These are phyloP conservation scores for Dimocarpus longan DNA, from an alignment of 345 rosid genomes.

Conservation along the genomic window DNA sequence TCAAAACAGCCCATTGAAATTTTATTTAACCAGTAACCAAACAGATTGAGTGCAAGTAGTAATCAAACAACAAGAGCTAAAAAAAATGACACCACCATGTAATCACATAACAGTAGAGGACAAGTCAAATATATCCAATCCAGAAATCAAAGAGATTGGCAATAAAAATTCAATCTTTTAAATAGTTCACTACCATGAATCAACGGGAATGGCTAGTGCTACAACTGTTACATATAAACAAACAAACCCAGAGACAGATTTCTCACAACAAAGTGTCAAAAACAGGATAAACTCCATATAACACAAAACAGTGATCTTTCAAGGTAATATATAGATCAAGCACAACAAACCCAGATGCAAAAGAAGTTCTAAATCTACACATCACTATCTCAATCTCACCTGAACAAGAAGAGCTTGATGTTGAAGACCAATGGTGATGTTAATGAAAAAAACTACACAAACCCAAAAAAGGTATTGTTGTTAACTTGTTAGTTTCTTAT, in stretches of 20 bases:
- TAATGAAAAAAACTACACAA: not conserved
- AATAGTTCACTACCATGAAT: not conserved
- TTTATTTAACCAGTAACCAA: slow-evolving; percentile 15
- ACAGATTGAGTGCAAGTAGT: slow-evolving; percentile 7
- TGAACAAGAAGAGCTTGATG: not conserved
- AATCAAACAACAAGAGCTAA: not conserved
- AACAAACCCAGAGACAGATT: slow-evolving; percentile 3
- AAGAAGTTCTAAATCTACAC: not conserved
- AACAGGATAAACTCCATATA: not conserved
- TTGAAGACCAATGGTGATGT: not conserved
- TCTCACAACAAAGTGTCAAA: not conserved
- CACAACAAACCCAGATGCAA: not conserved
- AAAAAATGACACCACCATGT: no score
- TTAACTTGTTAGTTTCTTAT: not conserved
- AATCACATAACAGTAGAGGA: no score
- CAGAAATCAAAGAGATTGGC: not conserved
- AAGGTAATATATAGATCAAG: not conserved
- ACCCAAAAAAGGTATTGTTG: not conserved
- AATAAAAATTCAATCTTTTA: not conserved
- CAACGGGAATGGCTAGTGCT: not conserved
- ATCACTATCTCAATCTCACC: not conserved
- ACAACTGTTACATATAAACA: not conserved
- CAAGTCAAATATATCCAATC: no score
- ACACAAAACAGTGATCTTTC: not conserved
- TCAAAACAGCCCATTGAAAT: not conserved